phyloP scores from a whole-genome alignment of 805 yeast species.

The Saccharomycopsis sp. region DNA sequence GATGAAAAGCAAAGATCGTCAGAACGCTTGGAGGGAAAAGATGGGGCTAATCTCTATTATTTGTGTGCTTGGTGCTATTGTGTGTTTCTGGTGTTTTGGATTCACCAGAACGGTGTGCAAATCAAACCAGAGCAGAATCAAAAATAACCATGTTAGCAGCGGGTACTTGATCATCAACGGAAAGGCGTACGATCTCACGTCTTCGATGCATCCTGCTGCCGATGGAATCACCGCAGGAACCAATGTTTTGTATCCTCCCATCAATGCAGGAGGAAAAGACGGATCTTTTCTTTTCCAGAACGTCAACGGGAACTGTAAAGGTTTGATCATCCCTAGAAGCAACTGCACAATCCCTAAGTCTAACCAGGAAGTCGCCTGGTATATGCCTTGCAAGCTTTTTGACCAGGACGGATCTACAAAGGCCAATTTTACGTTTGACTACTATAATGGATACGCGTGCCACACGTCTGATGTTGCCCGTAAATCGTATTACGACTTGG shows the following conservation, averaged over 20 bases:
- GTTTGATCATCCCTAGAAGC: slow-evolving; percentile 61
- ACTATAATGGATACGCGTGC: slow-evolving; percentile 85
- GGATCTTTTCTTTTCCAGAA: slow-evolving; percentile 83
- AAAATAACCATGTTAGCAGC: slow-evolving; percentile 49
- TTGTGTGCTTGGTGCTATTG: slow-evolving; percentile 61
- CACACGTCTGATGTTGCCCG: slow-evolving; percentile 74
- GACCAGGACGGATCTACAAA: slow-evolving; percentile 63
- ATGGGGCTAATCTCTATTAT: slow-evolving; percentile 78
- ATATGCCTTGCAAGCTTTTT: slow-evolving; percentile 83
- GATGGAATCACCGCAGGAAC: slow-evolving; percentile 67
- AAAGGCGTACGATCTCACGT: slow-evolving; percentile 62
- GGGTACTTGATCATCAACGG: slow-evolving; percentile 77
- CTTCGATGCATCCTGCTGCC: slow-evolving; percentile 72
- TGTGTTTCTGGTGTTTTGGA: slow-evolving; percentile 88
- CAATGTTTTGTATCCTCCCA: slow-evolving; percentile 76
- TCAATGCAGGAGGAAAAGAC: slow-evolving; percentile 82
- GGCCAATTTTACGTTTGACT: slow-evolving; percentile 54
- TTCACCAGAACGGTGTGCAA: slow-evolving; percentile 77
- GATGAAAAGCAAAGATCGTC: slow-evolving; percentile 70
- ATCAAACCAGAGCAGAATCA: slow-evolving; percentile 40
- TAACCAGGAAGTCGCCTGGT: slow-evolving; percentile 76
- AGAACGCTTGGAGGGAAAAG: slow-evolving; percentile 96
- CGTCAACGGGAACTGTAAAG: slow-evolving; percentile 85
- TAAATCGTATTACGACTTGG: slow-evolving; percentile 52
- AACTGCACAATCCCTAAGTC: slow-evolving; percentile 67